Evolutionary conservation across 2,329 filamentous ascomycete genomes (phyloP).

Genomic region (Fusarium sp.): DNA sequence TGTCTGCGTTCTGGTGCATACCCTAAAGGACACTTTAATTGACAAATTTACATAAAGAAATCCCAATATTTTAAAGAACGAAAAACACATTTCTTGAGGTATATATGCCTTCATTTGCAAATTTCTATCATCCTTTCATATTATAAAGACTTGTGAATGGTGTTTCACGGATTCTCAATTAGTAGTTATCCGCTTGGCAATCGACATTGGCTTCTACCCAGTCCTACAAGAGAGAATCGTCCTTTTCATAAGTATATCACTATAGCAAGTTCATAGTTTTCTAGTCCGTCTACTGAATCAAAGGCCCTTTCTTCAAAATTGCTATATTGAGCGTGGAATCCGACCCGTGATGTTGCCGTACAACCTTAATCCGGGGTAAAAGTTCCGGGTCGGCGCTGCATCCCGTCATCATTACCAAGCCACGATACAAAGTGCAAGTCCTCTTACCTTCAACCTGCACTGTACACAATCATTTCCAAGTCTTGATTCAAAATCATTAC

Average conservation of each 20-base stretch:
- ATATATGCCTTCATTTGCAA: too few relatives aligned
- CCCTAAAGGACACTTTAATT: neutral
- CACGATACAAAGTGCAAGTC: neutral
- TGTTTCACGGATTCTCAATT: neutral
- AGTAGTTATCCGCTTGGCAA: accelerated
- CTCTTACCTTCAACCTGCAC: neutral
- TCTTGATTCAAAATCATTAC: accelerated
- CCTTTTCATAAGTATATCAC: accelerated
- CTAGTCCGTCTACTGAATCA: neutral
- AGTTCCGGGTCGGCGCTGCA: neutral
- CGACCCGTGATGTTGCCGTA: neutral
- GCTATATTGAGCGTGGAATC: neutral
- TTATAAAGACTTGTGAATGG: neutral
- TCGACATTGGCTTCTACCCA: accelerated
- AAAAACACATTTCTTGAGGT: neutral
- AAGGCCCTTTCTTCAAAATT: accelerated
- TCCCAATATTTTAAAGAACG: accelerated
- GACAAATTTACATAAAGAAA: too few relatives aligned
- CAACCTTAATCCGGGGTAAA: conserved; percentile 9
- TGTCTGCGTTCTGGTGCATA: neutral
- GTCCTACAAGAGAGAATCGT: accelerated
- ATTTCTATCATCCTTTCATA: accelerated
- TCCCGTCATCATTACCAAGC: conserved; percentile 8
- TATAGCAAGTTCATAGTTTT: accelerated
- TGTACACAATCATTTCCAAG: neutral